Percentiles rank a stretch among this genome's conserved stretches.
Conservation (phyloP, 768 basidiomycete species). For the Suillus americanus region DNA sequence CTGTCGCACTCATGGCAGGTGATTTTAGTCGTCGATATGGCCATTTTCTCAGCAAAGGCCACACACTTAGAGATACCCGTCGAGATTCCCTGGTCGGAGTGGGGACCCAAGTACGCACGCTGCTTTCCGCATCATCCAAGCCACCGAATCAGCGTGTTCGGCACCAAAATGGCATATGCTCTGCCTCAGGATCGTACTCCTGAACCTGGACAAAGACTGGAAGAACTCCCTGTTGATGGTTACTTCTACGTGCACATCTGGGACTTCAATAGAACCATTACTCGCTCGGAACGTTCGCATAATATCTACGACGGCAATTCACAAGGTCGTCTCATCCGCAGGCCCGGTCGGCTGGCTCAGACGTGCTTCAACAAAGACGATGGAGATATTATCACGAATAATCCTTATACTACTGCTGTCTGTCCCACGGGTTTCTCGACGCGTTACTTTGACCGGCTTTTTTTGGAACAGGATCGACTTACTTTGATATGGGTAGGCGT, state of each 20-base stretch:
- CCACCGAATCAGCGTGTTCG: neutral
- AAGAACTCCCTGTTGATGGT: neutral
- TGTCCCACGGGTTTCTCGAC: neutral
- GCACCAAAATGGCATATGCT: slow-evolving; percentile 1
- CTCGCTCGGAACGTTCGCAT: neutral
- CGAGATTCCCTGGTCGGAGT: neutral
- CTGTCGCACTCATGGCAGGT: neutral
- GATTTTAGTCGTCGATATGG: neutral
- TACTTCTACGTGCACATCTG: neutral
- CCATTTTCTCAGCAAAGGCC: neutral
- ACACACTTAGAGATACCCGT: neutral
- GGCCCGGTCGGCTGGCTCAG: neutral
- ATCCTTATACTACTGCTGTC: neutral
- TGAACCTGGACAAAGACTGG: neutral
- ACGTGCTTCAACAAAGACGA: too few species aligned
- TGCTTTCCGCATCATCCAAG: slow-evolving; percentile 3
- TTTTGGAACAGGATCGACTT: neutral
- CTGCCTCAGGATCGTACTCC: neutral
- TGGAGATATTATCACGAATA: neutral
- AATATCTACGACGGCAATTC: neutral
- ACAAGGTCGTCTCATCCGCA: neutral
- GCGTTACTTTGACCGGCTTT: neutral
- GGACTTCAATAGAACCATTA: neutral
- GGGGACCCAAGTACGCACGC: neutral
- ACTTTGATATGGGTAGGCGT: neutral